These are phyloP conservation scores for Plasmopara viticola DNA, from an alignment of 352 stramenopile species.

Conservation along the genomic window DNA sequence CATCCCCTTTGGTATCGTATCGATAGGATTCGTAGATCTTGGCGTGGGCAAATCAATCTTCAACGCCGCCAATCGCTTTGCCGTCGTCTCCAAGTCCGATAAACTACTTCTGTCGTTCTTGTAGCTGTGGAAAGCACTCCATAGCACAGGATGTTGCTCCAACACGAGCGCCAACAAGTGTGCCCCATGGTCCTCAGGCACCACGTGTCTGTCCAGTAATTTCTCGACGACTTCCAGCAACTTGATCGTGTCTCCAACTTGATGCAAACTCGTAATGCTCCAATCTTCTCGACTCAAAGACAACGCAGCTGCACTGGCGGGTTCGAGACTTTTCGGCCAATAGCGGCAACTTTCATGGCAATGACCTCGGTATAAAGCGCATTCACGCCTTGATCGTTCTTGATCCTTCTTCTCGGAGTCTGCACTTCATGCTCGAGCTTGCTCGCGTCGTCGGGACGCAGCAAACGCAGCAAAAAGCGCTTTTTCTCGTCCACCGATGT, in stretches of 20 bases:
- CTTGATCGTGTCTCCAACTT: conserved; percentile 37
- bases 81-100: conserved; percentile 43
- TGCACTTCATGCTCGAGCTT: not conserved
- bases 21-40: conserved; percentile 12
- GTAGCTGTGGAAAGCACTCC: conserved; percentile 52
- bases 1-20: conserved; percentile 16
- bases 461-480: conserved; percentile 26
- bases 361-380: conserved; percentile 37
- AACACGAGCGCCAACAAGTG: conserved; percentile 47
- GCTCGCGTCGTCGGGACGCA: not conserved
- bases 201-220: conserved; percentile 51
- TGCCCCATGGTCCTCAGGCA: conserved; percentile 47
- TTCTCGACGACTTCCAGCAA: conserved; percentile 42
- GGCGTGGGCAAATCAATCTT: conserved; percentile 10
- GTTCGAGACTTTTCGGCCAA: conserved; percentile 49
- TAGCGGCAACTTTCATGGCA: conserved; percentile 44
- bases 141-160: conserved; percentile 38
- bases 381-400: conserved; percentile 12
- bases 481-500: conserved; percentile 41
- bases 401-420: not conserved
- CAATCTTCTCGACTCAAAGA: conserved; percentile 23
- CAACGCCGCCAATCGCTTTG: conserved; percentile 44
- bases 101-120: conserved; percentile 32
- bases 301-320: conserved; percentile 43
- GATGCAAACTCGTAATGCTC: conserved; percentile 1